Conservation (phyloP, 768 basidiomycete genomes). For the Termitomyces sp. region DNA sequence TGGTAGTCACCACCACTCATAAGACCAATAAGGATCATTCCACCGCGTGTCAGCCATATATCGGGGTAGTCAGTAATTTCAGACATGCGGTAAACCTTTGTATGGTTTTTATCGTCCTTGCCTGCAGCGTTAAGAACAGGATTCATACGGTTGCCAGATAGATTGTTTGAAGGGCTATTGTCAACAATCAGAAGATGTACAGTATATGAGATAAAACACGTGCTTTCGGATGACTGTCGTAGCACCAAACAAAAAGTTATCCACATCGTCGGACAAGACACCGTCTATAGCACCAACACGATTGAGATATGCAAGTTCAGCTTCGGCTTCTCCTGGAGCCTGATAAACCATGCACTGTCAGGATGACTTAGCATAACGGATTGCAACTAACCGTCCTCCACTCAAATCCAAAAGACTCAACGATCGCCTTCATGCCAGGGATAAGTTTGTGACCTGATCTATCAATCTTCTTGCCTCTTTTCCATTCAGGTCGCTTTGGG, state of each 20-base stretch:
- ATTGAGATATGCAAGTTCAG: constrained; percentile 86
- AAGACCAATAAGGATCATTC: constrained; percentile 77
- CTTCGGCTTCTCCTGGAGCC: constrained; percentile 95
- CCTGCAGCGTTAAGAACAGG: constrained; percentile 60
- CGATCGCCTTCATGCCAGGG: constrained; percentile 72
- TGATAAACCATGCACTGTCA: constrained; percentile 24
- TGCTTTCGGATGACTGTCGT: constrained; percentile 81
- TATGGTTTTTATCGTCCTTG: constrained; percentile 69
- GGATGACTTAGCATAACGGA: constrained; percentile 16
- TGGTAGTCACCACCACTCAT: constrained; percentile 91
- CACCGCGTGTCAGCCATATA: constrained; percentile 53
- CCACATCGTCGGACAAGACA: constrained; percentile 89
- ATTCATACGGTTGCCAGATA: constrained; percentile 66
- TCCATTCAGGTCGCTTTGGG: constrained; percentile 73
- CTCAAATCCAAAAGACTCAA: constrained; percentile 77
- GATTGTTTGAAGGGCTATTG: constrained; percentile 59
- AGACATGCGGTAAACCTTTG: constrained; percentile 34
- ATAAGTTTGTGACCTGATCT: constrained; percentile 59
- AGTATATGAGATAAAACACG: constrained; percentile 15
- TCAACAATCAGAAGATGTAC: neutral
- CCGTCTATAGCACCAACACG: constrained; percentile 79
- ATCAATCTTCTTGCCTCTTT: constrained; percentile 70
- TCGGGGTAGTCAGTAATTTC: constrained; percentile 36
- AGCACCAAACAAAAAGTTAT: constrained; percentile 89
- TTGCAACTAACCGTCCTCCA: constrained; percentile 51